Evolutionary conservation across 2,329 filamentous ascomycete genomes (phyloP).

Genomic region (Emmonsia crescens): DNA sequence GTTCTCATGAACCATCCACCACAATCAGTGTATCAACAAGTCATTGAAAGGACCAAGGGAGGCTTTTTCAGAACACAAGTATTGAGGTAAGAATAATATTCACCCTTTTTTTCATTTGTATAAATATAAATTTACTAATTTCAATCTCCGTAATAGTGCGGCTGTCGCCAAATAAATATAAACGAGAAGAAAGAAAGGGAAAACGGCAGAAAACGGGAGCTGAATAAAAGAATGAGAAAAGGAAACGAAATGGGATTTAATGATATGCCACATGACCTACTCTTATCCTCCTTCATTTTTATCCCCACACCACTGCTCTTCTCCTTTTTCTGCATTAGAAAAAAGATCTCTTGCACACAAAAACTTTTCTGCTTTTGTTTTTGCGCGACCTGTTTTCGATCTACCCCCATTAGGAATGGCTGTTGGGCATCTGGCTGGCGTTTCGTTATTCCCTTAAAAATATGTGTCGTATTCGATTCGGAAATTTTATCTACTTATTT

Average conservation of each 20-base stretch:
- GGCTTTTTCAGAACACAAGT: constrained; percentile 98
- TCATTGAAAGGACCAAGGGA: constrained; percentile 98
- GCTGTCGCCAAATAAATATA: constrained; percentile 40
- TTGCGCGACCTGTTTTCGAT: constrained; percentile 1
- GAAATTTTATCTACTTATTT: constrained; percentile 3
- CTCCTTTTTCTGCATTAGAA: neutral
- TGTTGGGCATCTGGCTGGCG: constrained; percentile 8
- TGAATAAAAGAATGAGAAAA: neutral
- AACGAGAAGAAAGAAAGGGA: neutral
- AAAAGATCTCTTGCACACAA: neutral
- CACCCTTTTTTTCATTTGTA: constrained; percentile 4
- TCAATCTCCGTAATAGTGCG: constrained; percentile 23
- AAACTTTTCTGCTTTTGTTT: neutral
- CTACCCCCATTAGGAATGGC: constrained; percentile 3
- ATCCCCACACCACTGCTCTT: neutral
- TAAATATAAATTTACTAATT: constrained; percentile 1
- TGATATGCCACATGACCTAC: neutral
- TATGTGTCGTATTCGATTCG: constrained; percentile 7
- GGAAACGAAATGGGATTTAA: constrained; percentile 13
- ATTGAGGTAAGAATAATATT: constrained; percentile 44
- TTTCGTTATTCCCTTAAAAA: constrained; percentile 4
- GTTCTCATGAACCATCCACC: constrained; percentile 99
- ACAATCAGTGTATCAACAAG: constrained; percentile 97
- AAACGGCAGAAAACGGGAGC: constrained; percentile 11
- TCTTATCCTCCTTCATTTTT: constrained; percentile 4